phyloP scores from a whole-genome alignment of 2,329 filamentous ascomycete genomes.

The Karstenula rhodostoma region DNA sequence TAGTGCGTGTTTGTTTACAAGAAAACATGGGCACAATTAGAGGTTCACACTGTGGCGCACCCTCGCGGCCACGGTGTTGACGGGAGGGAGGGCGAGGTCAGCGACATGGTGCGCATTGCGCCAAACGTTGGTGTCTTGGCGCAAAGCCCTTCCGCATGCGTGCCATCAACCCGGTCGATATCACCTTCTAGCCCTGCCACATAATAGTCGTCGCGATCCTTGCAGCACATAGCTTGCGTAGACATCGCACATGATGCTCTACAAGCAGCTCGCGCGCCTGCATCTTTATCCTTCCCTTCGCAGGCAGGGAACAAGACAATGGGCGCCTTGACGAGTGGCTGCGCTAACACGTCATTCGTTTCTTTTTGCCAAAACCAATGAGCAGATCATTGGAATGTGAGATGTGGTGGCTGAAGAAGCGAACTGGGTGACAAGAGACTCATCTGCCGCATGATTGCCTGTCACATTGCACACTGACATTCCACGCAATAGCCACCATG shows the following conservation, averaged over 20 bases:
- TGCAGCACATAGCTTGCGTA: not conserved
- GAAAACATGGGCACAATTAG: too few relatives aligned
- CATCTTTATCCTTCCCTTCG: not conserved
- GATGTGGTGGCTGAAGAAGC: conserved; percentile 11
- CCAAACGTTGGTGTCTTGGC: conserved; percentile 2
- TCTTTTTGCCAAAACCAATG: not conserved
- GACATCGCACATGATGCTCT: not conserved
- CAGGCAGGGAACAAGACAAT: not conserved
- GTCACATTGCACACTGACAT: not conserved
- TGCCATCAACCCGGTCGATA: conserved; percentile 8
- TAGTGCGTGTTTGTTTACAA: too few relatives aligned
- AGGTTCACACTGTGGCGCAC: too few relatives aligned
- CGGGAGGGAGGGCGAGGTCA: too few relatives aligned
- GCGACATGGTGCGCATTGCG: not conserved
- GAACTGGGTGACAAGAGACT: not conserved
- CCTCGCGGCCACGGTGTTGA: too few relatives aligned
- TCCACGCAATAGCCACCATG: not conserved
- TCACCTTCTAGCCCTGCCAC: not conserved
- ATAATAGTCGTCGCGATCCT: not conserved
- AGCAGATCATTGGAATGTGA: conserved; percentile 6
- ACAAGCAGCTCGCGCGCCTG: not conserved
- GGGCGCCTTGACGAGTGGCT: not conserved
- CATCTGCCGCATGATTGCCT: not conserved
- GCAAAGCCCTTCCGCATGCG: not conserved
- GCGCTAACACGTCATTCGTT: conserved; percentile 12